Evolutionary conservation across 164 flowering plant species (phyloP).

Genomic region (Vitis rupestris): DNA sequence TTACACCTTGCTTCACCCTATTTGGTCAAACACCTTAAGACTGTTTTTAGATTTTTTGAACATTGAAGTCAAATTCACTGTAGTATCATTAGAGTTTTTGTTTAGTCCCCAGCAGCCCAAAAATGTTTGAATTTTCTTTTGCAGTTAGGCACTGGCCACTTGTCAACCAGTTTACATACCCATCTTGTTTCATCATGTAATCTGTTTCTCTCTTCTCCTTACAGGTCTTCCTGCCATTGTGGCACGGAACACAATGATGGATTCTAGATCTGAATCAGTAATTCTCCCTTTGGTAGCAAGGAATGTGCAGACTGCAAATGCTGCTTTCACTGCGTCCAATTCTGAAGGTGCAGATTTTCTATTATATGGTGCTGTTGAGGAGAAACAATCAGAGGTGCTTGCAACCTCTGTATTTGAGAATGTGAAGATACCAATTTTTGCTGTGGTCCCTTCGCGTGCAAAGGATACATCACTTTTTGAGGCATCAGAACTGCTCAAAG

Average conservation of each 20-base stretch:
- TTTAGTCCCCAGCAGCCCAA: no score
- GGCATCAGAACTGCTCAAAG: constrained; percentile 40
- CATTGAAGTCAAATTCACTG: no score
- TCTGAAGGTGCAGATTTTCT: no score
- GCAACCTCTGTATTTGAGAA: constrained; percentile 31
- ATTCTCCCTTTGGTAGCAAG: constrained; percentile 84
- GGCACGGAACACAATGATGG: constrained; percentile 85
- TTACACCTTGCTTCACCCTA: no score
- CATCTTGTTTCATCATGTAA: background rate
- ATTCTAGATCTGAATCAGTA: constrained; percentile 62
- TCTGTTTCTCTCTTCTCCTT: background rate
- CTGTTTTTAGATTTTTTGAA: no score
- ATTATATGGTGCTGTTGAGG: no score
- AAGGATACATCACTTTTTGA: constrained; percentile 15
- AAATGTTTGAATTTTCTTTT: no score
- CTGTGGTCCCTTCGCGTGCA: constrained; percentile 21
- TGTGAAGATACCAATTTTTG: constrained; percentile 79
- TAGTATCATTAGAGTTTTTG: no score
- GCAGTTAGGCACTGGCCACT: background rate
- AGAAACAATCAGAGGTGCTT: constrained; percentile 21
- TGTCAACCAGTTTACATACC: background rate
- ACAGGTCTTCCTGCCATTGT: constrained; percentile 90
- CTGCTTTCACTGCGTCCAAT: constrained; percentile 36
- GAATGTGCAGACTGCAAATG: constrained; percentile 48
- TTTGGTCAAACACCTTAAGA: no score